Conservation (phyloP, 805 yeast species). For the Saccharomycopsis oosterbeekiorum region DNA sequence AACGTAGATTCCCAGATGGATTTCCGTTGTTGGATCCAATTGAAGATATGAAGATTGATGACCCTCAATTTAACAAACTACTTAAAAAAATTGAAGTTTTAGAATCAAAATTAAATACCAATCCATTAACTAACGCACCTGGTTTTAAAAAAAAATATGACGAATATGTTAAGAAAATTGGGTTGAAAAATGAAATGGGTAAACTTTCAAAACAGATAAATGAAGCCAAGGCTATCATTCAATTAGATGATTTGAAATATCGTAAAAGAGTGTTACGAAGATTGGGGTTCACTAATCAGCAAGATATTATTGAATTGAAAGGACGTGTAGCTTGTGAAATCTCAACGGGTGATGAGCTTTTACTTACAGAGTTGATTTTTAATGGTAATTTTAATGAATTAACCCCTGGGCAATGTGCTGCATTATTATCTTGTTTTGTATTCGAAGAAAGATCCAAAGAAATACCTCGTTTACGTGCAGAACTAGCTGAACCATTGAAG, state of each 20-base stretch:
- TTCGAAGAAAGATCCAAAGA: constrained; percentile 94
- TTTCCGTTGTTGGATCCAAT: constrained; percentile 88
- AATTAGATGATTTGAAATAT: constrained; percentile 85
- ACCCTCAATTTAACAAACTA: constrained; percentile 51
- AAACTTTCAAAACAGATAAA: constrained; percentile 52
- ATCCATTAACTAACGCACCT: constrained; percentile 56
- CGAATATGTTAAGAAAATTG: constrained; percentile 55
- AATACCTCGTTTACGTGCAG: constrained; percentile 76
- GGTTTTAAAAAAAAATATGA: constrained; percentile 54
- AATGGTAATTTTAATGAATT: constrained; percentile 91
- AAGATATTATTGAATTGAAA: constrained; percentile 87
- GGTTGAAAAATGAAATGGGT: constrained; percentile 48
- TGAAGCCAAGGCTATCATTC: constrained; percentile 86
- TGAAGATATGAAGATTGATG: constrained; percentile 79
- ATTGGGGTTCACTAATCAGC: constrained; percentile 76
- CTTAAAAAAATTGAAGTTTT: constrained; percentile 73
- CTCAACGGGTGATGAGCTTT: constrained; percentile 74
- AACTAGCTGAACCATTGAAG: constrained; percentile 84
- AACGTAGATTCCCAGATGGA: constrained; percentile 69
- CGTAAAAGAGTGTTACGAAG: constrained; percentile 90
- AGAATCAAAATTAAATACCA: constrained; percentile 60
- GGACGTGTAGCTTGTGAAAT: constrained; percentile 98
- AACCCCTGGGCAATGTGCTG: constrained; percentile 84
- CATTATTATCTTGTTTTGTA: constrained; percentile 86
- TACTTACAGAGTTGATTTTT: constrained; percentile 85